Evolutionary conservation across 768 basidiomycete species (phyloP), one percentile per base, ranked within the genome.

Genomic region (Collybiopsis confluens): DNA sequence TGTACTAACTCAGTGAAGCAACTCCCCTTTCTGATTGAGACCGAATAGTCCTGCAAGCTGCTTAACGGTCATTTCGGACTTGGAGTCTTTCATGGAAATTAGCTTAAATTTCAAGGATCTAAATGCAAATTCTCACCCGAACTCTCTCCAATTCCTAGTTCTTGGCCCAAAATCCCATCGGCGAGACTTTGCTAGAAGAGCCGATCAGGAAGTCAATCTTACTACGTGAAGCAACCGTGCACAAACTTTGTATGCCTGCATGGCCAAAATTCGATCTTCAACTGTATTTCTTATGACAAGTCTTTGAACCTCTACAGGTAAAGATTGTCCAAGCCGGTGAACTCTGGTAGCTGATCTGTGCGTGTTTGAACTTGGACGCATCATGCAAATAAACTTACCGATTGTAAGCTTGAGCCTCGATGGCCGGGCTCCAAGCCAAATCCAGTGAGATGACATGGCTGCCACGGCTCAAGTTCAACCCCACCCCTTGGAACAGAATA

Each of bases 391-490:
- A 24, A 27, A 30, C 42, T 20, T 24, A 54, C 53, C 80, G 75
- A 58, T 83, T 81, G 58, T 80, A 84, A 1, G 82, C 80, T 63
- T 85, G 83, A 11, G 70, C 66, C 61, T 86, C 85, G 13, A 84
- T 73, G 1, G 85, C 85, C 40, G 77, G 77, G 24, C 78, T 81
- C 84, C 84, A 86, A 4, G 76, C 81, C 24, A 84, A 75, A 59
- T 85, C 85, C 20, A 85, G 68, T 23, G 76, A 79, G 37, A 85
- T 82, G 40, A 86, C 82, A 43, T 82, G 78, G 61, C 83, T 84
- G 2, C 82, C 83, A 10, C 83, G 73, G 27, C 80, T 83, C 4
- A 86, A 68, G 58, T 86, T 85, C 45, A 83, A 62, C n/a, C 78
- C 77, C 37, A 76, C 73, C 40, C 74, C 73, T 75, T 36, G 4